Conservation (phyloP, 1,284 basidiomycete genomes). For the Cutaneotrichosporon sp. region DNA sequence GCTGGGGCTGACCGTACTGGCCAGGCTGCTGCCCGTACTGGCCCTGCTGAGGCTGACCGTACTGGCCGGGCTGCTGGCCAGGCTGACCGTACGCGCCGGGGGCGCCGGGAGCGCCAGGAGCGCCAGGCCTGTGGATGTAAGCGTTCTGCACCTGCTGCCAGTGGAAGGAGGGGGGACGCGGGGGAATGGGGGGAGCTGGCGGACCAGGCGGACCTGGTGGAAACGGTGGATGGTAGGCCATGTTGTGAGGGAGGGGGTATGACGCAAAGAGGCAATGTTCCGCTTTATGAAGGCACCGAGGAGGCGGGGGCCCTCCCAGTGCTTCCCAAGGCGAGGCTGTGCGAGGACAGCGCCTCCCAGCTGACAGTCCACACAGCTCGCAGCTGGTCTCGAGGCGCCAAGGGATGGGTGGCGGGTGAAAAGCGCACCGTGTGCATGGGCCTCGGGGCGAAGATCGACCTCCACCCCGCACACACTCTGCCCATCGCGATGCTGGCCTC, state of each 20-base stretch:
- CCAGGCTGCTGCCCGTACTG: constrained; percentile 24
- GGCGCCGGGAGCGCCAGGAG: constrained; percentile 11
- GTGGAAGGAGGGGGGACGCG: background rate
- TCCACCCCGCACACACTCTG: too few relatives aligned
- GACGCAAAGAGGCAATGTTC: too few relatives aligned
- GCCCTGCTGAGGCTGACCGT: constrained; percentile 33
- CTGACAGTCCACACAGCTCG: too few relatives aligned
- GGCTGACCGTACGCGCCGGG: constrained; percentile 23
- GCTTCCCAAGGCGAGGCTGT: background rate
- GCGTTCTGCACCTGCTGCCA: background rate
- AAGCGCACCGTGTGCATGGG: background rate
- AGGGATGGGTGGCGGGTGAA: background rate
- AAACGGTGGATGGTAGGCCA: background rate
- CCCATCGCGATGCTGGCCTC: background rate
- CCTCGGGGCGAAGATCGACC: background rate
- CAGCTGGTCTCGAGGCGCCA: too few relatives aligned
- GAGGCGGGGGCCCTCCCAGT: too few relatives aligned
- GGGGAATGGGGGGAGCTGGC: background rate
- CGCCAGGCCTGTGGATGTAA: constrained; percentile 8
- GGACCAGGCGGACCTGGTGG: background rate
- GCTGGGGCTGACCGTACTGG: constrained; percentile 30
- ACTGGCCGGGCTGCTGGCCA: constrained; percentile 25
- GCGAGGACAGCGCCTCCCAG: too few relatives aligned
- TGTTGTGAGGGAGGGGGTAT: background rate
- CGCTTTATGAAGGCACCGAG: too few relatives aligned